phyloP scores from a whole-genome alignment of 2,329 filamentous ascomycete species.

The Neonectria magnoliae region DNA sequence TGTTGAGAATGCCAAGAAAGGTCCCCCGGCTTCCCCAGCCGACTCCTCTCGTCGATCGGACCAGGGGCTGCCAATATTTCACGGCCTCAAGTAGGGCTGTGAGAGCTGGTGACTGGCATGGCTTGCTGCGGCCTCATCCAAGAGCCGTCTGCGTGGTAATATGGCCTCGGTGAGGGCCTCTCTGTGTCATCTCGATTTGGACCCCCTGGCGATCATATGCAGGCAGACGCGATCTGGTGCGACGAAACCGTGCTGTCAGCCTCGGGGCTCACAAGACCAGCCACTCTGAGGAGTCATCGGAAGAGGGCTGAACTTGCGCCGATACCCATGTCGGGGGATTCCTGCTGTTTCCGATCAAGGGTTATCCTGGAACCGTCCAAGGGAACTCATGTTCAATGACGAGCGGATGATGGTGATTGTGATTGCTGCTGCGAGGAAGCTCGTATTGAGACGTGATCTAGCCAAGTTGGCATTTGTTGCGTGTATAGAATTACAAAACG shows the following conservation, averaged over 20 bases:
- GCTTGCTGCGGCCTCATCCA: slow-evolving; percentile 21
- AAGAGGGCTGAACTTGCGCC: neutral
- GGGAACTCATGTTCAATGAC: too few relatives aligned
- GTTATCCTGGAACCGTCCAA: neutral
- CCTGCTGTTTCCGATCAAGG: neutral
- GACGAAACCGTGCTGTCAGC: slow-evolving; percentile 25
- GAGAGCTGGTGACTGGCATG: neutral
- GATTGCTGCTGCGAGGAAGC: neutral
- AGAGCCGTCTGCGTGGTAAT: neutral
- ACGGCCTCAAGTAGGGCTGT: slow-evolving; percentile 8
- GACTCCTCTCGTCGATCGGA: neutral
- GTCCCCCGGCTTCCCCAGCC: neutral
- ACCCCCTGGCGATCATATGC: slow-evolving; percentile 37
- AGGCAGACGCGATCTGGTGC: slow-evolving; percentile 39
- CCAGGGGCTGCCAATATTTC: neutral
- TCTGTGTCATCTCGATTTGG: slow-evolving; percentile 35
- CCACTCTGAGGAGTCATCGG: slow-evolving; percentile 20
- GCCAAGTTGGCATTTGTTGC: neutral
- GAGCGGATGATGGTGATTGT: neutral
- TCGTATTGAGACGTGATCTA: neutral
- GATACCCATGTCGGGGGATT: neutral
- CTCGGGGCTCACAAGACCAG: slow-evolving; percentile 23
- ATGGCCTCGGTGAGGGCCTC: neutral
- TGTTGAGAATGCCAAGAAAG: slow-evolving; percentile 4
- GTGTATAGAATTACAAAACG: neutral